Conservation (phyloP, 148 eudicot species). For the Rhododendron kiyosumense region DNA sequence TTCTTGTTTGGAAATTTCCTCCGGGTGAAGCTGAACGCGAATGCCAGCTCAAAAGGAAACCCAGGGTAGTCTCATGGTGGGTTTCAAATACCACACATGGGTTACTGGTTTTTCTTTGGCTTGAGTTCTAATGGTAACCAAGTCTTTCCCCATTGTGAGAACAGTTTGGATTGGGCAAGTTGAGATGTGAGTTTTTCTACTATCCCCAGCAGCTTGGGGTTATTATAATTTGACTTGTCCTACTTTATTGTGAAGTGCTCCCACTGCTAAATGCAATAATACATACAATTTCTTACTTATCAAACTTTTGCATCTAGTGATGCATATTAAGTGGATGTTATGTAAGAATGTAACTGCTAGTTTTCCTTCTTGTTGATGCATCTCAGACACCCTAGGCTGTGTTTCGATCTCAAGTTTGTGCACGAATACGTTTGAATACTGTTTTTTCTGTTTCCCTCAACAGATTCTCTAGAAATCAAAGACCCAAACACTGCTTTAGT, state of each 20-base stretch:
- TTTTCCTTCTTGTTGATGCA: neutral
- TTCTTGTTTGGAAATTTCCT: neutral
- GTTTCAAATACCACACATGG: neutral
- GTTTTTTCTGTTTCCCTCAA: neutral
- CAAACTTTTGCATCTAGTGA: neutral
- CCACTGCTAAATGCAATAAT: neutral
- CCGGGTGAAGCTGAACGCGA: neutral
- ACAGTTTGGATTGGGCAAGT: neutral
- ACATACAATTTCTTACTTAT: neutral
- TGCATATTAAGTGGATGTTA: neutral
- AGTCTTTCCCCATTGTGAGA: neutral
- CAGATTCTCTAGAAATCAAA: neutral
- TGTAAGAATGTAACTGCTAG: neutral
- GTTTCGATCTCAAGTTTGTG: neutral
- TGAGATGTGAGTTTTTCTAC: constrained; percentile 3
- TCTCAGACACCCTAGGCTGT: neutral
- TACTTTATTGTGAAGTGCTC: neutral
- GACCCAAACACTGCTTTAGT: neutral
- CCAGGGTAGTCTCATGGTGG: neutral
- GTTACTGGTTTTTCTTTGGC: neutral
- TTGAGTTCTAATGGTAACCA: neutral
- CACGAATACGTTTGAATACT: neutral
- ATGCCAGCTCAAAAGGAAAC: neutral
- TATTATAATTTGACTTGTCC: neutral
- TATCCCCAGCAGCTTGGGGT: neutral